Conservation (phyloP, 164 flowering plant species). For the Kingdonia uniflora region DNA sequence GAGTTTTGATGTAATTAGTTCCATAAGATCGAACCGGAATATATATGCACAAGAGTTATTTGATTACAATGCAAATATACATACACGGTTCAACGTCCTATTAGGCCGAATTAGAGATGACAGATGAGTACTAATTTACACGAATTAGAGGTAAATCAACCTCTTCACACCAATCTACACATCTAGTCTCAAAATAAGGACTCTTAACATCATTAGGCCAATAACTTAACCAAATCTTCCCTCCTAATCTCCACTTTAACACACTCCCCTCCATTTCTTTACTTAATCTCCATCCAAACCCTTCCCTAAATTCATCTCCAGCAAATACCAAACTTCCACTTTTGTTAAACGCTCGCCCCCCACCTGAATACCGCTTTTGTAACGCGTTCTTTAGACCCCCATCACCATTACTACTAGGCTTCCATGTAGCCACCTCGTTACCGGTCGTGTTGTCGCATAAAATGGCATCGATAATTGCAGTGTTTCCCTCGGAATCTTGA, state of each 20-base stretch:
- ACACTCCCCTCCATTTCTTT: slow-evolving; percentile 88
- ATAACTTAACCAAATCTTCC: slow-evolving; percentile 67
- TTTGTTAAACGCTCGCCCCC: slow-evolving; percentile 38
- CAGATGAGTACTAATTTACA: too few relatives aligned
- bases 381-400: slow-evolving; percentile 13
- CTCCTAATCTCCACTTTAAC: slow-evolving; percentile 87
- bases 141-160: slow-evolving; percentile 72
- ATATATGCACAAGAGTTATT: too few relatives aligned
- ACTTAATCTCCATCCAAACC: slow-evolving; percentile 68
- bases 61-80: too few relatives aligned
- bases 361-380: slow-evolving; percentile 29
- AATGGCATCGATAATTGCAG: slow-evolving; percentile 51
- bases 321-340: slow-evolving; percentile 56
- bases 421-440: slow-evolving; percentile 37
- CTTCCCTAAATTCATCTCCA: slow-evolving; percentile 59
- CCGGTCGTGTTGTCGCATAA: slow-evolving; percentile 46
- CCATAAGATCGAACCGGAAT: too few relatives aligned
- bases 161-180: slow-evolving; percentile 81
- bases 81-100: too few relatives aligned
- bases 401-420: slow-evolving; percentile 14
- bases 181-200: slow-evolving; percentile 54
- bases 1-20: too few relatives aligned
- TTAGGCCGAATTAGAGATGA: too few relatives aligned
- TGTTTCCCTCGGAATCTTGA: slow-evolving; percentile 77
- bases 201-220: slow-evolving; percentile 45